A percentile compares a stretch with the other conserved stretches of the same genome.
Conservation (phyloP, 345 rosid genomes). For the Citropsis articulata region DNA sequence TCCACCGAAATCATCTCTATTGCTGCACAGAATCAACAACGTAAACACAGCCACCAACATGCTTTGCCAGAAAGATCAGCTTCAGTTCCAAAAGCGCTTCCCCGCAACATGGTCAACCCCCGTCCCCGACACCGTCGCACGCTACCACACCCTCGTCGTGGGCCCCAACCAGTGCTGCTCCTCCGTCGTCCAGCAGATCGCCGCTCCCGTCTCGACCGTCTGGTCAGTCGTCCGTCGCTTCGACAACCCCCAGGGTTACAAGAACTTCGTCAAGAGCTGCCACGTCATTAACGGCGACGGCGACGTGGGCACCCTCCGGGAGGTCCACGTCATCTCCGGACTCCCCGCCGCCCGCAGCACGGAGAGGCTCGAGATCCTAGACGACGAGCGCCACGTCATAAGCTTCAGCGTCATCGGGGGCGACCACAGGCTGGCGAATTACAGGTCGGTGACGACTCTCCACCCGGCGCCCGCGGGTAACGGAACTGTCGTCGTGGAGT, state of each 20-base stretch:
- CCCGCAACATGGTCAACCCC: slow-evolving; percentile 21
- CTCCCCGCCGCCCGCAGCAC: slow-evolving; percentile 51
- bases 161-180: slow-evolving; percentile 56
- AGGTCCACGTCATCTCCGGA: slow-evolving; percentile 53
- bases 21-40: slow-evolving; percentile 30
- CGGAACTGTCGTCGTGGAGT: slow-evolving; percentile 35
- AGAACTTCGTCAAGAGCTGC: slow-evolving; percentile 61
- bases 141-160: slow-evolving; percentile 39
- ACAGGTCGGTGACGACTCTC: slow-evolving; percentile 54
- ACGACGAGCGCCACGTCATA: slow-evolving; percentile 51
- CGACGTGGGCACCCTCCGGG: slow-evolving; percentile 46
- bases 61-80: slow-evolving; percentile 5
- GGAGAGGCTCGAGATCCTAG: slow-evolving; percentile 57
- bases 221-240: slow-evolving; percentile 67
- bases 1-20: slow-evolving; percentile 27
- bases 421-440: slow-evolving; percentile 53
- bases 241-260: slow-evolving; percentile 55
- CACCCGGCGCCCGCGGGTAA: slow-evolving; percentile 26
- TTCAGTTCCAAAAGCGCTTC: slow-evolving; percentile 22
- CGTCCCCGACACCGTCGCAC: slow-evolving; percentile 39
- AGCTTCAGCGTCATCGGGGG: slow-evolving; percentile 65
- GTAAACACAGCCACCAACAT: neutral
- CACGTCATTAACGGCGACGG: slow-evolving; percentile 47
- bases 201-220: slow-evolving; percentile 47
- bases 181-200: slow-evolving; percentile 45